Evolutionary conservation across 1,284 basidiomycete species (phyloP), one percentile per base, ranked within the genome.

Genomic region (Ustilago sp.): DNA sequence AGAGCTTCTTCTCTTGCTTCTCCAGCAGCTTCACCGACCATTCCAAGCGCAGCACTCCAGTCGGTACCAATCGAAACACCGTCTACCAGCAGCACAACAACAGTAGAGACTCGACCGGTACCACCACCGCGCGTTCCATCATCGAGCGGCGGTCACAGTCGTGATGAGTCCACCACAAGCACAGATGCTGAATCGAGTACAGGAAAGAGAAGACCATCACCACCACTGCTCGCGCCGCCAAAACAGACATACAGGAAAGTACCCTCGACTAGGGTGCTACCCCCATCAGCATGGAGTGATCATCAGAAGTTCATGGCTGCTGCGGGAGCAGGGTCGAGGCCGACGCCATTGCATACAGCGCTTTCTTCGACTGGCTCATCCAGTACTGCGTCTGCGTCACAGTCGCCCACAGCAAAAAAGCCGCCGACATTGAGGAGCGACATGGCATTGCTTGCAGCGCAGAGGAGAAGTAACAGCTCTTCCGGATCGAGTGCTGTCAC

Each of bases 221-320:
- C 74, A 19, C 74, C 74, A 4, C 50, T 73, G 56, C 63, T 73
- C 8, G 69, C 63, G 8, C 66, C 66, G 9, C 74, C 69, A 13
- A 73, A 77, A 36, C 69, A 72, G 58, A 66, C 74, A 4, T 69
- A 57, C 43, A 39, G 60, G 8, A 72, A 73, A 47, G 50, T 62
- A 7, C 74, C 74, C 8, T 73, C 69, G 5, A 50, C 45, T 9
- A 61, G 50, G 32, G 66, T 61, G 5, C 34, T 77, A 17, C 69
- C 69, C 8, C 55, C 74, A 19, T 77, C 69, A 8, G 69, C 74
- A n/a, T 72, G 48, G 13, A 77, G 66, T 23, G 74, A 77, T 34
- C 74, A 77, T 50, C 62, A 73, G n/a, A 68, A 72, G 48, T 63
- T 77, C 34, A 72, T 77, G 63, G 67, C 74, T 8, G 69, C 66